These are phyloP conservation scores for Xylaria multiplex DNA, from an alignment of 2,329 filamentous ascomycete genomes.

Conservation along the genomic window DNA sequence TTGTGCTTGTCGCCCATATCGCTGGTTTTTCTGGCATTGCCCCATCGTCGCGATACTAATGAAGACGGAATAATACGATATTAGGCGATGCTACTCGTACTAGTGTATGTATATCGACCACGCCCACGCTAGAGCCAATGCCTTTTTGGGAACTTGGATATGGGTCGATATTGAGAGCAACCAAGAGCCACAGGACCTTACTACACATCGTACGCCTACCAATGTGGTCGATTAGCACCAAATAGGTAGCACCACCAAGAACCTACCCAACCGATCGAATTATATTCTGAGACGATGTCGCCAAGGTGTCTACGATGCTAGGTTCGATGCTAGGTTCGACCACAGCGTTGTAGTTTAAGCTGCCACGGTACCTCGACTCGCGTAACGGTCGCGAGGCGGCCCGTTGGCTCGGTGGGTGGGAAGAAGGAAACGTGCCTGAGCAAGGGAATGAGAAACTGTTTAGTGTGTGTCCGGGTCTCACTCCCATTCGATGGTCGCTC, in stretches of 20 bases:
- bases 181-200: neutral
- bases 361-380: slow-evolving; percentile 21
- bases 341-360: slow-evolving; percentile 22
- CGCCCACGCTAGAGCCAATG: neutral
- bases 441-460: slow-evolving; percentile 15
- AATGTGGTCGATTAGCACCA: slow-evolving; percentile 13
- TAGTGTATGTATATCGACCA: neutral
- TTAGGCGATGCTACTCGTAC: neutral
- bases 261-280: neutral
- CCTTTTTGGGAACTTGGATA: neutral
- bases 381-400: slow-evolving; percentile 30
- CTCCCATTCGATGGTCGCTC: slow-evolving; percentile 28
- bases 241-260: slow-evolving; percentile 6
- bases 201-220: neutral
- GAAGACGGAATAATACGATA: neutral
- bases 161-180: slow-evolving; percentile 1
- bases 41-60: neutral
- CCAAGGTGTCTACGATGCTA: slow-evolving; percentile 21
- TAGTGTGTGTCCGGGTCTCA: slow-evolving; percentile 23
- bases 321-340: slow-evolving; percentile 9
- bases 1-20: slow-evolving; percentile 2
- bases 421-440: slow-evolving; percentile 32
- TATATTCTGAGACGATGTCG: slow-evolving; percentile 6
- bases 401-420: slow-evolving; percentile 26
- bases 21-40: neutral